Evolutionary conservation across 805 yeast genomes (phyloP), one percentile per base, ranked within the genome.

Genomic region (Wickerhamomyces ciferrii): DNA sequence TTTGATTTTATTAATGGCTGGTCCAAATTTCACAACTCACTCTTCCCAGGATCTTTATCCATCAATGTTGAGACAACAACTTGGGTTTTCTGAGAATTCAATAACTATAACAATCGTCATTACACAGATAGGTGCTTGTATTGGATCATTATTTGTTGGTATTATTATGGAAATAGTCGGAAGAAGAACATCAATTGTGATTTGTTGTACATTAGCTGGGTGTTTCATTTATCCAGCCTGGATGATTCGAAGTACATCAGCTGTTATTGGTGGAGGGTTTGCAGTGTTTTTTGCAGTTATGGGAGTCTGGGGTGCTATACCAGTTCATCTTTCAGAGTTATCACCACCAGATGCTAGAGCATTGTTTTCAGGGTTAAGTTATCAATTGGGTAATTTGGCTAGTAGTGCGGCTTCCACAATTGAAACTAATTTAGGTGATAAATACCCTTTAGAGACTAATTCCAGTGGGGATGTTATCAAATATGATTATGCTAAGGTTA

Each of bases 11-110:
- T 63, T 83, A 58, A 78, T 83, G 80, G 73, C 86, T 15, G 88
- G 84, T 21, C 76, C 82, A 66, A 84, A 83, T 65, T 84, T 81
- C 65, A 71, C 77, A 69, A 75, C 87, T 3, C 91, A 84, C 54
- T 87, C 88, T 1, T 77, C 88, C 8, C 90, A 84, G 63, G 91
- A 84, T 64, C 69, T 84, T 62, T 81, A 74, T 60, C 87, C 88
- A 39, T 81, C 89, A 2, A 68, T 80, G 68, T 64, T 84, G 43
- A 69, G 73, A 37, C 70, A 69, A 29, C 88, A 84, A 60, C 66
- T 78, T 24, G 66, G 59, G 15, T 72, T 70, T 49, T 63, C 76
- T 21, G 54, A 59, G 14, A 67, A 83, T 56, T 68, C 72, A 25
- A 65, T 74, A 32, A 82, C 88, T 0, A 81, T 82, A 21, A 78